phyloP scores from a whole-genome alignment of 371 early-diverging fungal species.

The Rhizopus stolonifer region DNA sequence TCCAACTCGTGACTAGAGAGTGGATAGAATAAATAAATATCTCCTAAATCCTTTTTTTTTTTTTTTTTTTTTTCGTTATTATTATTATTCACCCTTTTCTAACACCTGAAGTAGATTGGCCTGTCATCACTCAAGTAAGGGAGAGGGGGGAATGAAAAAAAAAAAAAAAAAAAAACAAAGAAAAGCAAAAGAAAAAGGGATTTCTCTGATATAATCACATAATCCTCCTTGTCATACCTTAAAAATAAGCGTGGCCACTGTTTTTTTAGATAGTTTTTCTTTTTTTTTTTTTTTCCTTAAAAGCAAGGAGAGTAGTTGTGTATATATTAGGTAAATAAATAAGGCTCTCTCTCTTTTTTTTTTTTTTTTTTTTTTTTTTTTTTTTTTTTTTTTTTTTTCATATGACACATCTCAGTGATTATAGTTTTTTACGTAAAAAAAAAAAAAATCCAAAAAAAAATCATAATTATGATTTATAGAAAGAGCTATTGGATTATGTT shows the following conservation, averaged over 20 bases:
- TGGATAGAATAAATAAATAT: background rate
- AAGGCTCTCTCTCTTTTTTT: no score
- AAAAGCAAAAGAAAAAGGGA: background rate
- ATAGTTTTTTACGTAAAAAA: constrained; percentile 2
- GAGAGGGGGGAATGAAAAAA: no score
- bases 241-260: no score
- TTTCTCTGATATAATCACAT: no score
- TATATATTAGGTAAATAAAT: no score
- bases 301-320: no score
- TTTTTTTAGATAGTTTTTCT: no score
- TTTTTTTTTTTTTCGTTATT: no score
- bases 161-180: constrained; percentile 2
- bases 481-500: constrained; percentile 35
- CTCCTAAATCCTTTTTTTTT: no score
- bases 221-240: no score
- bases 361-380: background rate
- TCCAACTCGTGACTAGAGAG: constrained; percentile 77
- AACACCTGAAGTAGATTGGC: constrained; percentile 37
- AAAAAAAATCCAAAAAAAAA: background rate
- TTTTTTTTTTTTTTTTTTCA: background rate
- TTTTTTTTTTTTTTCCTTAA: background rate
- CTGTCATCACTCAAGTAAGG: background rate
- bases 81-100: constrained; percentile 36
- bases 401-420: constrained; percentile 2
- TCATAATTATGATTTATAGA: constrained; percentile 26